Percentiles rank a stretch among this genome's conserved stretches.
Evolutionary conservation across 805 yeast species (phyloP).

Genomic region (Yamadazyma ubonensis): DNA sequence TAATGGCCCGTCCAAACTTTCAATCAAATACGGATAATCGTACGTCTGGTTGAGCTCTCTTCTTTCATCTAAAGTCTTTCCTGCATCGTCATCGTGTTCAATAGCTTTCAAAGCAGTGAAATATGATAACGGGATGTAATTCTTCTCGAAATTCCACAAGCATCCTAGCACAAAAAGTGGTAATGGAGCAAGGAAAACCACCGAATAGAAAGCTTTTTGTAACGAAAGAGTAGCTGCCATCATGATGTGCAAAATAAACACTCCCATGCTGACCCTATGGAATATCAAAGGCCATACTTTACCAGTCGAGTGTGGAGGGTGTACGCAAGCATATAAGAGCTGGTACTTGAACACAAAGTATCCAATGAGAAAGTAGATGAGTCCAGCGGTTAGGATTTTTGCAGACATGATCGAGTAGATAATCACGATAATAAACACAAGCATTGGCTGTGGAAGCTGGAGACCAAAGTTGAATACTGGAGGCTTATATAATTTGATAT

Average conservation of each 20-base stretch:
- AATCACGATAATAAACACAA: slow-evolving; percentile 79
- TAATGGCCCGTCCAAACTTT: slow-evolving; percentile 73
- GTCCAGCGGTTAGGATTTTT: slow-evolving; percentile 79
- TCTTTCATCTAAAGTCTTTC: slow-evolving; percentile 72
- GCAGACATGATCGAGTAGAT: slow-evolving; percentile 89
- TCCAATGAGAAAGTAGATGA: slow-evolving; percentile 80
- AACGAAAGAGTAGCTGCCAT: slow-evolving; percentile 89
- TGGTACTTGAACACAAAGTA: slow-evolving; percentile 90
- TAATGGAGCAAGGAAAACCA: slow-evolving; percentile 70
- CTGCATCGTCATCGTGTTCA: slow-evolving; percentile 26
- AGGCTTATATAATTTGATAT: slow-evolving; percentile 72
- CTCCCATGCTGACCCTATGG: slow-evolving; percentile 77
- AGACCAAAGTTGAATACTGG: slow-evolving; percentile 92
- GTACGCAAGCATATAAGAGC: slow-evolving; percentile 84
- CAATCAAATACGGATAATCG: slow-evolving; percentile 71
- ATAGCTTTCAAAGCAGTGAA: slow-evolving; percentile 88
- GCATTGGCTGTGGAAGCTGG: slow-evolving; percentile 86
- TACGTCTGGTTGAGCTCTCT: slow-evolving; percentile 72
- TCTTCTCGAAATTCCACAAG: slow-evolving; percentile 77
- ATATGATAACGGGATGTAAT: slow-evolving; percentile 74
- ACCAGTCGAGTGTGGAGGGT: slow-evolving; percentile 96
- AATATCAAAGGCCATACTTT: slow-evolving; percentile 92
- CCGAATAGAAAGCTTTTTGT: slow-evolving; percentile 74
- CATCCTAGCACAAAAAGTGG: slow-evolving; percentile 67
- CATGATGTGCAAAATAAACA: slow-evolving; percentile 81